These are phyloP conservation scores for Telfairia occidentalis DNA, from an alignment of 331 rosid species.

Conservation along the genomic window DNA sequence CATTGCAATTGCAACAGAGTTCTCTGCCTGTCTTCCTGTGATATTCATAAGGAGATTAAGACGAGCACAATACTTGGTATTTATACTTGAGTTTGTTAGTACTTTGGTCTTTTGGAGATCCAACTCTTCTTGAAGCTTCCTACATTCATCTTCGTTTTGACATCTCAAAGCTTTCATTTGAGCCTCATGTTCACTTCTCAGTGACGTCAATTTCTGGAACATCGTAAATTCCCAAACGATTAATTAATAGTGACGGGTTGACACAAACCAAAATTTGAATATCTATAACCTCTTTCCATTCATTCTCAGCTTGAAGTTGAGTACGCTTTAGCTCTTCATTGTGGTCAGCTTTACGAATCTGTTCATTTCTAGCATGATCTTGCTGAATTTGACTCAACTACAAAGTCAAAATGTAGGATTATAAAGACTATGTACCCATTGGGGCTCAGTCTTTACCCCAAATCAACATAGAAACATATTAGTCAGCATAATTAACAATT, in stretches of 20 bases:
- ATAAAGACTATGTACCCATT: neutral
- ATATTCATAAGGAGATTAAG: conserved; percentile 12
- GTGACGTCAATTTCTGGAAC: conserved; percentile 44
- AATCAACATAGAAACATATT: neutral
- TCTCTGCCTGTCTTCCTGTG: conserved; percentile 89
- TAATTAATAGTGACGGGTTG: neutral
- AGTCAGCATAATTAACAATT: neutral
- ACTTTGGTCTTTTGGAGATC: conserved; percentile 84
- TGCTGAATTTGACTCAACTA: conserved; percentile 60
- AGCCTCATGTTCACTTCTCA: conserved; percentile 71
- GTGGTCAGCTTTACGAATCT: conserved; percentile 39
- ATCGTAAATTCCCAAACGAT: neutral
- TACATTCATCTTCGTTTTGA: conserved; percentile 76
- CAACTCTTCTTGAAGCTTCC: conserved; percentile 76
- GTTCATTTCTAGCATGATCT: conserved; percentile 53
- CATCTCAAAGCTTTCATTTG: conserved; percentile 58
- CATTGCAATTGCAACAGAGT: conserved; percentile 91
- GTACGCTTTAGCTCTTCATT: conserved; percentile 44
- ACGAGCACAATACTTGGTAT: neutral
- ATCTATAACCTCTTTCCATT: conserved; percentile 57
- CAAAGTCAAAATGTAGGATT: conserved; percentile 20
- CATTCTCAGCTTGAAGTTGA: conserved; percentile 60
- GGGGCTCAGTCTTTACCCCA: neutral
- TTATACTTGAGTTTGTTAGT: conserved; percentile 20
- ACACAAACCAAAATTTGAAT: neutral